Evolutionary conservation across 2,329 filamentous ascomycete species (phyloP).

Genomic region (Ascochyta koolunga): DNA sequence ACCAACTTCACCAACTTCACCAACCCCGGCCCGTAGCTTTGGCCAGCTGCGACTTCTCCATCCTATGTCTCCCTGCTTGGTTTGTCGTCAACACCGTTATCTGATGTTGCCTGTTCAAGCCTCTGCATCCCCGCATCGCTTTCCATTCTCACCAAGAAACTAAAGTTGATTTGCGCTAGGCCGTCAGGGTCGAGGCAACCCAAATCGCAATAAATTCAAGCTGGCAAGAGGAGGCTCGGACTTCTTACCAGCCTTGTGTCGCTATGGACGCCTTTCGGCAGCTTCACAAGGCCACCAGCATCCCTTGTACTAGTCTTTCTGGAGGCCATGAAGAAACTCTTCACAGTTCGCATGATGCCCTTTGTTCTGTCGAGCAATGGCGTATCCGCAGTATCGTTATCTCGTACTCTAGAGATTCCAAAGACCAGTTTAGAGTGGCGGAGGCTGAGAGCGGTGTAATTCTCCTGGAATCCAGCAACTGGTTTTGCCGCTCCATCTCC

Average conservation of each 20-base stretch:
- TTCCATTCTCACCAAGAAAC: not conserved
- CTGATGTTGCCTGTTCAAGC: not conserved
- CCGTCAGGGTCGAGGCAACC: not conserved
- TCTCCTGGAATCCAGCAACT: conserved; percentile 92
- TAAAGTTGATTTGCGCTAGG: not conserved
- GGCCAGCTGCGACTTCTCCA: not conserved
- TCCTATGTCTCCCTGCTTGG: not conserved
- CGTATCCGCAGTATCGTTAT: conserved; percentile 64
- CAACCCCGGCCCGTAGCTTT: not conserved
- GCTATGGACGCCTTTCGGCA: not conserved
- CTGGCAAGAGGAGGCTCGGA: not conserved
- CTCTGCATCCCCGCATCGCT: not conserved
- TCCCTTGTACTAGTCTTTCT: not conserved
- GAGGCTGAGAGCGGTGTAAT: conserved; percentile 87
- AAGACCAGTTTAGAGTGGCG: conserved; percentile 95
- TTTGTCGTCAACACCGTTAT: not conserved
- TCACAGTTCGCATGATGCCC: too few relatives aligned
- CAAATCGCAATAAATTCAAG: not conserved
- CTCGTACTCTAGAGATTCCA: conserved; percentile 85
- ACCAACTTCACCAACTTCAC: not conserved
- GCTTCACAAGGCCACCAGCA: not conserved
- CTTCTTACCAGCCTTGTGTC: not conserved
- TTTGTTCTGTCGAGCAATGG: conserved; percentile 49
- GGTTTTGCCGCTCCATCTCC: conserved; percentile 90
- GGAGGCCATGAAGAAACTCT: too few relatives aligned